Conservation (phyloP, 176 grass and related monocot species). For the Carex parvula region DNA sequence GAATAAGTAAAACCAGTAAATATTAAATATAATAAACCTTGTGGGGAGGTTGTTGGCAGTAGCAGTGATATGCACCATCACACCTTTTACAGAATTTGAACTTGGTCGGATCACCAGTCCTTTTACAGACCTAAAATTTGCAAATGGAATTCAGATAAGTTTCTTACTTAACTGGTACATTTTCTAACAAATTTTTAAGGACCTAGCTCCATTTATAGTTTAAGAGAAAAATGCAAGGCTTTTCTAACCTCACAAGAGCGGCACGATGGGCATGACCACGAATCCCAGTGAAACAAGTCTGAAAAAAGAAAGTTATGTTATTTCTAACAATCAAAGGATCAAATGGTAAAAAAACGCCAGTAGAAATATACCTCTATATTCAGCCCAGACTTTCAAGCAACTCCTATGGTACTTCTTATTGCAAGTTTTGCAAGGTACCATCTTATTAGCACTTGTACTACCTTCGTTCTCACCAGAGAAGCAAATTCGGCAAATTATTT, state of each 20-base stretch:
- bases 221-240: slow-evolving; percentile 17
- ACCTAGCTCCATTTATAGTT: slow-evolving; percentile 9
- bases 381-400: slow-evolving; percentile 89
- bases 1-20: neutral
- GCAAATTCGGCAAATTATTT: slow-evolving; percentile 90
- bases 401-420: slow-evolving; percentile 86
- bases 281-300: slow-evolving; percentile 95
- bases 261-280: slow-evolving; percentile 82
- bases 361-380: slow-evolving; percentile 74
- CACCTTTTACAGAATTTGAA: slow-evolving; percentile 99
- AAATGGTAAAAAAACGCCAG: neutral
- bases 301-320: slow-evolving; percentile 30
- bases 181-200: slow-evolving; percentile 5
- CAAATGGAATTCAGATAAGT: slow-evolving; percentile 27
- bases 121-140: slow-evolving; percentile 68
- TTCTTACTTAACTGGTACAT: neutral
- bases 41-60: slow-evolving; percentile 96
- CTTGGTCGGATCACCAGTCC: slow-evolving; percentile 94
- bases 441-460: slow-evolving; percentile 77
- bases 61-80: slow-evolving; percentile 96
- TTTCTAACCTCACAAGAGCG: slow-evolving; percentile 73
- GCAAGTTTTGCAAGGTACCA: slow-evolving; percentile 92
- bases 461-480: slow-evolving; percentile 87
- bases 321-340: slow-evolving; percentile 7
- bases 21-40: slow-evolving; percentile 48